Evolutionary conservation across 495 filamentous ascomycete species (phyloP).

Genomic region (Neurospora terricola): DNA sequence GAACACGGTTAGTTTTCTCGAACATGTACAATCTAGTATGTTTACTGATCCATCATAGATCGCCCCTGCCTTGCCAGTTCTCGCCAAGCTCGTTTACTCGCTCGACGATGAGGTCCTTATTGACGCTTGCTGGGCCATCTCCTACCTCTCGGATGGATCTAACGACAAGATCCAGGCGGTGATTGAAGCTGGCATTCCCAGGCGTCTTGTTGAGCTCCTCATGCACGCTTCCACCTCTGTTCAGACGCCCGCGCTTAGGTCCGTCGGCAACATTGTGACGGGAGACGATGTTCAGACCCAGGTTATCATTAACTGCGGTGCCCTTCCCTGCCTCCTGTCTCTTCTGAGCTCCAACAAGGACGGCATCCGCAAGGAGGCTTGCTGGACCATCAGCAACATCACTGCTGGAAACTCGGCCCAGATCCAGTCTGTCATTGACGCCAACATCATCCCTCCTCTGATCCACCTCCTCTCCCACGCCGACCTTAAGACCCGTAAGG

Average conservation of each 20-base stretch:
- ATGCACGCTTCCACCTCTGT: constrained; percentile 99
- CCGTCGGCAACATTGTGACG: constrained; percentile 98
- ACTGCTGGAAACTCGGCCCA: constrained; percentile 96
- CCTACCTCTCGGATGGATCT: constrained; percentile 95
- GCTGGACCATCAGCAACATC: constrained; percentile 99
- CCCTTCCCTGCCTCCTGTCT: constrained; percentile 81
- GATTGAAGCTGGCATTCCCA: constrained; percentile 95
- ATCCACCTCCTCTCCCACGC: constrained; percentile 93
- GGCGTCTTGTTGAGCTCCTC: constrained; percentile 90
- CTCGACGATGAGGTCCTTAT: constrained; percentile 98
- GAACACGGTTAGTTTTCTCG: constrained; percentile 61
- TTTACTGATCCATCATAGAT: constrained; percentile 51
- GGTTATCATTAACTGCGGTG: constrained; percentile 97
- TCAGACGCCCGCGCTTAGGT: constrained; percentile 93
- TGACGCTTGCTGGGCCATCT: constrained; percentile 99
- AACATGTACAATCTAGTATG: neutral
- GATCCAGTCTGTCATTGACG: constrained; percentile 95
- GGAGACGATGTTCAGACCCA: constrained; percentile 98
- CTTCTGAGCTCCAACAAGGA: constrained; percentile 95
- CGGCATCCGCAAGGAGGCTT: constrained; percentile 98
- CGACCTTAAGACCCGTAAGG: constrained; percentile 98
- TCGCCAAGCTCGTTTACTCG: constrained; percentile 95
- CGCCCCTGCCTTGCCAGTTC: constrained; percentile 87
- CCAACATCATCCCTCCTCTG: constrained; percentile 89
- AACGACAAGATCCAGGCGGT: constrained; percentile 99